Base-by-base conservation (phyloP, 495 filamentous ascomycete genomes). In the Platismatia glauca region DNA sequence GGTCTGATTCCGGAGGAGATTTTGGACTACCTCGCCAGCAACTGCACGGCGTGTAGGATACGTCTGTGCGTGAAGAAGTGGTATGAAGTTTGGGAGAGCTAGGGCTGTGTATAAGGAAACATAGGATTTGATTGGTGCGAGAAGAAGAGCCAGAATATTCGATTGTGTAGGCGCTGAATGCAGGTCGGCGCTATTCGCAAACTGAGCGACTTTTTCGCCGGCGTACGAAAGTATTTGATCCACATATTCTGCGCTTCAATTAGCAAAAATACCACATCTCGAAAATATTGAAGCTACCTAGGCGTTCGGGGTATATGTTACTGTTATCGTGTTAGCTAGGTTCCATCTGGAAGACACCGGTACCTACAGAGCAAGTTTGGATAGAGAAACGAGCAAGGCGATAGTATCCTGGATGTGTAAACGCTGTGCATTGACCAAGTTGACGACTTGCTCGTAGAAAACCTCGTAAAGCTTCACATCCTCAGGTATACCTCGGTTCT, bases 361-460 rank as follows among this genome's bases (percentile, higher is more conserved):
- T 34, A 73, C 79, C 73, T 70, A 81, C 76, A 98, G 80, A 16
- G 94, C 90, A 56, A 98, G 82, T 70, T 97, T 97, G 18, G 89
- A 84, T 41, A 98, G 81, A 8, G 94, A 98, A 31, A 95, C 92
- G 41, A 96, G 79, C 35, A 97, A 77, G 16, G 91, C 94, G 66
- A 93, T 94, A 27, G 89, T 96, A 73, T 98, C 94, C 72, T 95
- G 90, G 59, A 98, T 96, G 6, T 91, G 87, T 61, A 98, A 79
- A 66, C 89, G 86, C 69, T 96, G 91, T 22, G 87, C 86, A 73
- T 89, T 90, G 65, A 97, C 91, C 52, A 98, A 80, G 69, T 90
- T 91, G 65, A 91, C 86, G 58, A 97, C 95, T 70, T 98, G 94
- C 55, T 95, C 89, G 71, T 96, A 95, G 76, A 98, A 98, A 52